Evolutionary conservation across 2,329 filamentous ascomycete genomes (phyloP).

Genomic region (Alternaria incomplexa): DNA sequence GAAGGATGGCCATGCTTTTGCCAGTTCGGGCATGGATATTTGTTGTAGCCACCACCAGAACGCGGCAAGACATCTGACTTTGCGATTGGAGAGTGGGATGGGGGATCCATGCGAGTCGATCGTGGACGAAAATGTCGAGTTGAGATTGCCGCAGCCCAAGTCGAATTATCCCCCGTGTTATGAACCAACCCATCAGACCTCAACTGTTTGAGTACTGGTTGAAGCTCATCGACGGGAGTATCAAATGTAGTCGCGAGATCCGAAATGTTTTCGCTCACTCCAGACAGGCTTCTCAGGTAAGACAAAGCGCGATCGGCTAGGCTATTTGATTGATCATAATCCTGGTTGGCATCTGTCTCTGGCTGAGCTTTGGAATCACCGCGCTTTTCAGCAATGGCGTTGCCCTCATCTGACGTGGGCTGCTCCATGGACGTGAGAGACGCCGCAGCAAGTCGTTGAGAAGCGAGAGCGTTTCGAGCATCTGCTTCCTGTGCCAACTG

Average conservation of each 20-base stretch:
- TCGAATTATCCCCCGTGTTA: too few relatives aligned
- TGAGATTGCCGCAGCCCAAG: too few relatives aligned
- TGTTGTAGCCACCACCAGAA: neutral
- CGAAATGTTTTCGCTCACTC: neutral
- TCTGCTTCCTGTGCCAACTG: slow-evolving; percentile 51
- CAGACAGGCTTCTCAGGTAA: neutral
- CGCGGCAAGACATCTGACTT: too few relatives aligned
- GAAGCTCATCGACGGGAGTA: neutral
- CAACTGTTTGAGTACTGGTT: neutral
- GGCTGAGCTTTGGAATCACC: neutral
- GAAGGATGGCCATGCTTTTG: neutral
- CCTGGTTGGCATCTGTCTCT: neutral
- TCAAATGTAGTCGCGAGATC: neutral
- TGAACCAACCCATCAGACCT: neutral
- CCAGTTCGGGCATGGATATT: neutral
- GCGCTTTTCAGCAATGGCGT: neutral
- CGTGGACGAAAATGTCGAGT: too few relatives aligned
- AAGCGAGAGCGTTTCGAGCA: slow-evolving; percentile 24
- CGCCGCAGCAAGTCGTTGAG: neutral
- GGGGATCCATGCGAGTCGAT: too few relatives aligned
- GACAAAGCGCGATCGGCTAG: neutral
- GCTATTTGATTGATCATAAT: neutral
- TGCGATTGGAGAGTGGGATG: too few relatives aligned
- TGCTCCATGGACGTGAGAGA: neutral
- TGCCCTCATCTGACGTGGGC: neutral